phyloP scores from a whole-genome alignment of 495 filamentous ascomycete genomes.

The Penicillium angulare region DNA sequence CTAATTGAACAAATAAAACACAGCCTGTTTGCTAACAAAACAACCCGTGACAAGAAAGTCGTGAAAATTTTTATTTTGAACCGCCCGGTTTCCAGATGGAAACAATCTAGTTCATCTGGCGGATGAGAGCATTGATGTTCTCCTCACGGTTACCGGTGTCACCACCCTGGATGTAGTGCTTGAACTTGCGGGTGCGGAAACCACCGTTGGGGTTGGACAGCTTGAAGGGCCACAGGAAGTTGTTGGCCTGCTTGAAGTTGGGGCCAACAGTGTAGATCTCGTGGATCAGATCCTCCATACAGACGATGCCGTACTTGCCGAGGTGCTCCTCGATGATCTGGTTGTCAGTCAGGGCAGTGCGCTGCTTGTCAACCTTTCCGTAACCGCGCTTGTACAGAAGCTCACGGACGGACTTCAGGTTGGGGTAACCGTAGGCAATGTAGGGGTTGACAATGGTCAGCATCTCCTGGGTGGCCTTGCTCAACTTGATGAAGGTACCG shows the following conservation, averaged over 20 bases:
- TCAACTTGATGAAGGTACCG: constrained; percentile 94
- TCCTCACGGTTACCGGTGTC: constrained; percentile 98
- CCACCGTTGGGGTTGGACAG: constrained; percentile 95
- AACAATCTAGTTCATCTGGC: constrained; percentile 90
- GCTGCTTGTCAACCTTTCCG: constrained; percentile 95
- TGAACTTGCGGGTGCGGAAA: constrained; percentile 95
- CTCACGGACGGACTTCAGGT: constrained; percentile 97
- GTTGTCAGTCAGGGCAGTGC: constrained; percentile 95
- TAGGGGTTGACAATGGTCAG: constrained; percentile 96
- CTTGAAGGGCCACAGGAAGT: constrained; percentile 99
- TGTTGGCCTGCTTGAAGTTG: constrained; percentile 99
- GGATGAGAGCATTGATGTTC: constrained; percentile 94
- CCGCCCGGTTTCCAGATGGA: constrained; percentile 3
- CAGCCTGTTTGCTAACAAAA: constrained; percentile 28
- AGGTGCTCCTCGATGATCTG: constrained; percentile 92
- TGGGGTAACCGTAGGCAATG: constrained; percentile 98
- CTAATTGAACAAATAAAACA: constrained; percentile 34
- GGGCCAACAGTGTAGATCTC: constrained; percentile 98
- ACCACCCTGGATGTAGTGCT: constrained; percentile 98
- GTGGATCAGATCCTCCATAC: constrained; percentile 98
- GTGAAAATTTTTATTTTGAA: constrained; percentile 22
- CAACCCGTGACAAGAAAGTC: constrained; percentile 35
- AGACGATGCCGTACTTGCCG: constrained; percentile 98
- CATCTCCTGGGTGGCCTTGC: constrained; percentile 98
- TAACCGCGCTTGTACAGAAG: constrained; percentile 99